These are phyloP conservation scores for Petrea volubilis DNA, from an alignment of 257 asterid genomes.

Conservation along the genomic window DNA sequence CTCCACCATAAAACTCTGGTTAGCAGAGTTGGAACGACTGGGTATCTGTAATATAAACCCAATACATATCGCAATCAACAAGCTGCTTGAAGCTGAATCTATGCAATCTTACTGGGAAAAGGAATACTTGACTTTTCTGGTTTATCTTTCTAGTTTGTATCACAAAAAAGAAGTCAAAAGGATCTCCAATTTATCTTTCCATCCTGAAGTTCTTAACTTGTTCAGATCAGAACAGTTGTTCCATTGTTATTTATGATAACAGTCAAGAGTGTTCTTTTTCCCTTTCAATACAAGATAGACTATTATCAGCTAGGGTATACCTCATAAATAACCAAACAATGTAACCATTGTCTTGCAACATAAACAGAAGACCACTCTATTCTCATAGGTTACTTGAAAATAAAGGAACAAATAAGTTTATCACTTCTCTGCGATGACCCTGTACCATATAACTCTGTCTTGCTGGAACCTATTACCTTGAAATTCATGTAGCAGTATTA, in stretches of 20 bases:
- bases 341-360: neutral
- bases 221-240: neutral
- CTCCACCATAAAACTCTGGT: constrained; percentile 99
- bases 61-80: constrained; percentile 17
- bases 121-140: neutral
- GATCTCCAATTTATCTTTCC: neutral
- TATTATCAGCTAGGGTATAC: neutral
- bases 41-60: constrained; percentile 63
- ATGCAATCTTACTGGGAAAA: neutral
- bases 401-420: neutral
- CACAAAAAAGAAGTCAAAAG: neutral
- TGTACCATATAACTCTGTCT: neutral
- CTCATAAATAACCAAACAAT: neutral
- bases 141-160: too few relatives aligned
- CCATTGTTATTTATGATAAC: neutral
- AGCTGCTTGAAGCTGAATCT: constrained; percentile 11
- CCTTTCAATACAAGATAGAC: neutral
- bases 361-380: neutral
- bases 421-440: neutral
- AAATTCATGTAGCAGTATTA: neutral
- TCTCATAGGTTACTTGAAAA: neutral
- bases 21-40: constrained; percentile 86
- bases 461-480: neutral
- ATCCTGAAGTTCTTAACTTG: neutral
- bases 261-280: neutral